phyloP scores from a whole-genome alignment of 345 rosid species.

The Anacardium occidentale region DNA sequence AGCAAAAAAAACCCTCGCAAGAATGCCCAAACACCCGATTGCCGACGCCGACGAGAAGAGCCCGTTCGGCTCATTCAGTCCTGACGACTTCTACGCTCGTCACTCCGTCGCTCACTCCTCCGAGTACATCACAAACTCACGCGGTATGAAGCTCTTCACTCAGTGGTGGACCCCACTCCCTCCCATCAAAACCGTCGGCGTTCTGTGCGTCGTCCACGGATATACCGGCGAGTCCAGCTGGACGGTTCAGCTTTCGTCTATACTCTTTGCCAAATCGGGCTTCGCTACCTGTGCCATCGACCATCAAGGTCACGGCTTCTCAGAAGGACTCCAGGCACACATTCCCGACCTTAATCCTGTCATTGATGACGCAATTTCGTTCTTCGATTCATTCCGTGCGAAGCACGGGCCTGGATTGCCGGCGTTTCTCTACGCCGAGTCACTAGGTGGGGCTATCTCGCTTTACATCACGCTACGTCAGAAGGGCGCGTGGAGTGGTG shows the following conservation, averaged over 20 bases:
- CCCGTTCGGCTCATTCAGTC: slow-evolving; percentile 64
- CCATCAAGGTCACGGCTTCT: slow-evolving; percentile 98
- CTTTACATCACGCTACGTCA: slow-evolving; percentile 74
- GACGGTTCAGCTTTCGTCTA: slow-evolving; percentile 65
- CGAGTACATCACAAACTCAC: slow-evolving; percentile 66
- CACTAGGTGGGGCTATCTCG: slow-evolving; percentile 90
- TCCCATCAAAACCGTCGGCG: slow-evolving; percentile 43
- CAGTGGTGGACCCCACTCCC: slow-evolving; percentile 87
- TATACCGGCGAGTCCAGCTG: slow-evolving; percentile 91
- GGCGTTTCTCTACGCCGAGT: slow-evolving; percentile 76
- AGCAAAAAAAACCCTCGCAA: background rate
- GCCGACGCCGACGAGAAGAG: slow-evolving; percentile 61
- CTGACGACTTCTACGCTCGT: slow-evolving; percentile 69
- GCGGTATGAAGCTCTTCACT: slow-evolving; percentile 74
- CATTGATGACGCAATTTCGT: slow-evolving; percentile 70
- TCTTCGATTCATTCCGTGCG: slow-evolving; percentile 63
- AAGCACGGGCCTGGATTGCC: slow-evolving; percentile 54
- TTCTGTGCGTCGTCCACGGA: slow-evolving; percentile 86
- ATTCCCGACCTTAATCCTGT: slow-evolving; percentile 74
- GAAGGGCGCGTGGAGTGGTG: slow-evolving; percentile 68
- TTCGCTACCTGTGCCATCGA: slow-evolving; percentile 83
- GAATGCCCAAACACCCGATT: slow-evolving; percentile 64
- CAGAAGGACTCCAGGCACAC: slow-evolving; percentile 70
- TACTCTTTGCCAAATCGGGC: slow-evolving; percentile 75
- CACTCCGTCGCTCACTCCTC: slow-evolving; percentile 73